Evolutionary conservation across 116 monocot genomes (phyloP).

Genomic region (Iris pallida): DNA sequence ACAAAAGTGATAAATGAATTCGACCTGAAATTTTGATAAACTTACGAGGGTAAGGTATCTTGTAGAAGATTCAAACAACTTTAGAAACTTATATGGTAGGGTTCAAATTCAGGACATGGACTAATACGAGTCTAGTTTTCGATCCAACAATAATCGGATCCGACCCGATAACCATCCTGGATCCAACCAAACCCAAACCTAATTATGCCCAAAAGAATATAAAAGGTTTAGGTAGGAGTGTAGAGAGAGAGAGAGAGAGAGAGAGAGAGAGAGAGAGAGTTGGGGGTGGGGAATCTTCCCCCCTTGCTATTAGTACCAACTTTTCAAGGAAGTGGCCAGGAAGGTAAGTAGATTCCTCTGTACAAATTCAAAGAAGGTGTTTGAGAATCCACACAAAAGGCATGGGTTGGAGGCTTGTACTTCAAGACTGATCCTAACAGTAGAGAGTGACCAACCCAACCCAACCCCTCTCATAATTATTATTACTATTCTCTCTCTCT

Average conservation of each 20-base stretch:
- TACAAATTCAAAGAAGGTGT: neutral
- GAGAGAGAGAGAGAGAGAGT: neutral
- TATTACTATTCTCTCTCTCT: neutral
- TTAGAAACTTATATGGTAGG: no score
- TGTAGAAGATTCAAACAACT: no score
- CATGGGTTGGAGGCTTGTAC: constrained; percentile 57
- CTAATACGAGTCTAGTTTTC: no score
- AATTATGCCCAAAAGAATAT: constrained; percentile 29
- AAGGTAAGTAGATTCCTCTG: constrained; percentile 70
- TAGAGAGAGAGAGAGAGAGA: constrained; percentile 4
- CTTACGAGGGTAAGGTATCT: no score
- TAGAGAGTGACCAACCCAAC: constrained; percentile 55
- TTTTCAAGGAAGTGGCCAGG: constrained; percentile 68
- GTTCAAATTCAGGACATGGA: no score
- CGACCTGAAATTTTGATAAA: no score
- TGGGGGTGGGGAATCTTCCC: constrained; percentile 52
- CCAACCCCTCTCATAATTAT: constrained; percentile 25
- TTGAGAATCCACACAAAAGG: neutral
- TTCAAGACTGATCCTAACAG: constrained; percentile 23
- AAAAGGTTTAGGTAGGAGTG: no score
- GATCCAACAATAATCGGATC: no score
- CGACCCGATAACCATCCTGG: no score
- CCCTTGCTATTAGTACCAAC: constrained; percentile 29
- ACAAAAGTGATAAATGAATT: no score
- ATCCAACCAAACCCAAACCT: constrained; percentile 2